phyloP scores from a whole-genome alignment of 805 yeast species.

The Dipodascus geniculatus region DNA sequence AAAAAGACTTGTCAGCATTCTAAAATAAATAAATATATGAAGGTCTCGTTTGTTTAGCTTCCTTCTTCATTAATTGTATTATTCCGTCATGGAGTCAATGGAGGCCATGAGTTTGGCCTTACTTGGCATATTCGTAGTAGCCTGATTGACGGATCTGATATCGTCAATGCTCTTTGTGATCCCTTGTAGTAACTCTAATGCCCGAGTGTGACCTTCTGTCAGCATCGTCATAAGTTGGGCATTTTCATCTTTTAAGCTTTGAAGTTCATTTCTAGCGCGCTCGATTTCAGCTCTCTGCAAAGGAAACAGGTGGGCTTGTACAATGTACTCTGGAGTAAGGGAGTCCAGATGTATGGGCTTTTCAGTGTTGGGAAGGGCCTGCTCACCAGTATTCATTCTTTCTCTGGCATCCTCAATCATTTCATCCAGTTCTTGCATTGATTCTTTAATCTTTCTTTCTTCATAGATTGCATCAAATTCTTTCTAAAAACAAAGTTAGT shows the following conservation, averaged over 20 bases:
- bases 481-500: conserved; percentile 16
- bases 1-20: conserved; percentile 9
- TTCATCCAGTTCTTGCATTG: conserved; percentile 29
- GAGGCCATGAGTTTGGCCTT: background rate
- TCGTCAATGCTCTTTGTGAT: background rate
- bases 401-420: conserved; percentile 28
- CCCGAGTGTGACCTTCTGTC: background rate
- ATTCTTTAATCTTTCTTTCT: conserved; percentile 31
- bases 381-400: conserved; percentile 10
- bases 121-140: background rate
- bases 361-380: conserved; percentile 1
- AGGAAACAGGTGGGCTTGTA: conserved; percentile 20
- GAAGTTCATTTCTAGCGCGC: background rate
- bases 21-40: conserved; percentile 1
- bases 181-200: background rate
- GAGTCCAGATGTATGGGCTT: conserved; percentile 17
- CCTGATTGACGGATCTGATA: background rate
- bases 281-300: conserved; percentile 15
- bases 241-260: background rate
- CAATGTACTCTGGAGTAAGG: conserved; percentile 22
- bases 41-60: background rate
- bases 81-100: background rate
- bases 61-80: too few relatives aligned
- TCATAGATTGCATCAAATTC: conserved; percentile 44
- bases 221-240: background rate